Base-by-base conservation (phyloP, 768 basidiomycete genomes). In the Leccinum uliginosum region DNA sequence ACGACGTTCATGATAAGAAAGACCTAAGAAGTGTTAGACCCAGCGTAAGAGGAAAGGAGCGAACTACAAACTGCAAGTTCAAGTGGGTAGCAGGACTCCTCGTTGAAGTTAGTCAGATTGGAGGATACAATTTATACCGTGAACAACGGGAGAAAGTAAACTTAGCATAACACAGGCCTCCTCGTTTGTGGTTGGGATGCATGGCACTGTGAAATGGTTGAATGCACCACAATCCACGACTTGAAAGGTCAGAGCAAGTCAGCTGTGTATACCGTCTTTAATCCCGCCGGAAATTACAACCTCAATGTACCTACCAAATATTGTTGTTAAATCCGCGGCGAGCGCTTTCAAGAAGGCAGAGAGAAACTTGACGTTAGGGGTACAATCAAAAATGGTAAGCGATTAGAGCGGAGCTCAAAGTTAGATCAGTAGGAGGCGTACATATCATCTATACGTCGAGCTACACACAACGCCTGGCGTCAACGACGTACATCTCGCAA, bases 391-490 rank as follows among this genome's bases (percentile, higher is more conserved):
- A 65, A 26, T 44, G 54, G 65, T 5, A 66, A 12, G 12, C 0
- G 0, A 7, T 68, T 66, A 19, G 53, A 62, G 55, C 66, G 67
- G 67, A 69, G 67, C 38, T 55, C 38, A 23, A 67, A 67, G 46
- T 58, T 57, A 55, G 54, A 67, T 69, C 29, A 10, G 30, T 17
- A 51, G 2, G 23, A 48, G 48, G 26, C 14, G 30, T 2, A 26
- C 54, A 61, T 54, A 68, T 59, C 63, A 30, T 8, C 40, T 43
- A 11, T 19, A 43, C n/a, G 21, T 57, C 40, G 59, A 63, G 64
- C 58, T 47, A 62, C 50, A 51, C 61, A 64, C 46, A 54, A 60
- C 62, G 35, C 59, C 51, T 40, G 52, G 60, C 54, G 56, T 61
- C 59, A 43, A 59, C 61, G 53, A 68, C 62, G 27, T 51, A 59